phyloP scores from a whole-genome alignment of 441 rosid genomes.

The Breynia disticha region DNA sequence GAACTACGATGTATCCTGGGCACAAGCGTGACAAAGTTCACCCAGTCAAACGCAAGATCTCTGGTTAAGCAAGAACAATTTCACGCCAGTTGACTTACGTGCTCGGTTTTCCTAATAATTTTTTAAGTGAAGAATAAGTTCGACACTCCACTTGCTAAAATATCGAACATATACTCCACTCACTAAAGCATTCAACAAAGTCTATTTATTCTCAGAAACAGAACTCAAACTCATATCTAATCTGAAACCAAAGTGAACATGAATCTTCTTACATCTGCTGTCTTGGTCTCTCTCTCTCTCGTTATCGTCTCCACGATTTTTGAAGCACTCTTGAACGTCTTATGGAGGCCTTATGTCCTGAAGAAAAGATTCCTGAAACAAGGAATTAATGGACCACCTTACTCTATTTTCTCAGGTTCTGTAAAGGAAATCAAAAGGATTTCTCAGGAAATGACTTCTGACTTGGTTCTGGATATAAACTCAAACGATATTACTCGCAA shows the following conservation, averaged over 20 bases:
- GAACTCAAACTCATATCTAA: background rate
- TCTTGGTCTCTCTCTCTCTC: conserved; percentile 2
- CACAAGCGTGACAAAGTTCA: too few relatives aligned
- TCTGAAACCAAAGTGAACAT: conserved; percentile 1
- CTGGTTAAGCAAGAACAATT: too few relatives aligned
- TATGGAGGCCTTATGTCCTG: conserved; percentile 28
- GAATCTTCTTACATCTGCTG: conserved; percentile 3
- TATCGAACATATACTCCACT: too few relatives aligned
- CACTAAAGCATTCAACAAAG: too few relatives aligned
- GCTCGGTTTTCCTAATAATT: too few relatives aligned
- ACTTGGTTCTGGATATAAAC: conserved; percentile 11
- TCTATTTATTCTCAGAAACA: too few relatives aligned
- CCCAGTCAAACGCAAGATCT: too few relatives aligned
- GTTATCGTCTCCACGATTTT: conserved; percentile 11
- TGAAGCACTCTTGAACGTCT: conserved; percentile 3
- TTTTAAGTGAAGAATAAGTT: too few relatives aligned
- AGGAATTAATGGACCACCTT: conserved; percentile 28
- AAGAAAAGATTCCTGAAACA: conserved; percentile 20
- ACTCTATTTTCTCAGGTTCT: conserved; percentile 19
- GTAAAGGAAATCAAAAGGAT: conserved; percentile 14
- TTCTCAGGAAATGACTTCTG: background rate
- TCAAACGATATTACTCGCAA: conserved; percentile 18
- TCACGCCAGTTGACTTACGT: too few relatives aligned
- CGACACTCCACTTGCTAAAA: too few relatives aligned
- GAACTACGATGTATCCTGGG: too few relatives aligned